Base-by-base conservation (phyloP, 192 early-diverging fungal species). In the Umbelopsis sp. region DNA sequence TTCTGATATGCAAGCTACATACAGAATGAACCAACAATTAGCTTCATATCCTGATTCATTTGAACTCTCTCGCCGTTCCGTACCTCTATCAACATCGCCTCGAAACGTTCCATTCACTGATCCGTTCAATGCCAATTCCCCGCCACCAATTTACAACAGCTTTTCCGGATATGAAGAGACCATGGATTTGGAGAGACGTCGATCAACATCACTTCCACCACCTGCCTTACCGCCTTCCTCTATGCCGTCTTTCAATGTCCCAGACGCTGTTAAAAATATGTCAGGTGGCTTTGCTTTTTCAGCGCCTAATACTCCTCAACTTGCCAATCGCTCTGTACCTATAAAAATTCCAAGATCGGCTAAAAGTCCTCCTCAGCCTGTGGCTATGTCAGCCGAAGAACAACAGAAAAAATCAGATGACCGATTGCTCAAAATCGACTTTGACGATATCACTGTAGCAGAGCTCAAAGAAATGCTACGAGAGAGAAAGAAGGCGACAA, bases 401-500 rank as follows among this genome's bases (percentile, higher is more conserved):
- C 56, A 62, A 62, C 56, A 62, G 31, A 62, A 62, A 32, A 29
- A 34, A 16, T 32, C 34, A 26, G 56, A 62, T 34, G 56, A 62
- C 16, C 56, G n/a, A 3, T 20, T 62, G 17, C 26, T 62, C 12
- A 36, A 62, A 31, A 62, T 62, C 31, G 56, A 62, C 20, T 62
- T 62, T 32, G 29, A 62, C 17, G 56, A 62, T 34, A 62, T 62
- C 17, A 62, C 56, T 22, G 56, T 62, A 32, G 25, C 56, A 10
- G 56, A 62, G 31, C 31, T 62, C 25, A 62, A 62, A 34, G 56
- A 62, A 7, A 62, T 62, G 56, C 29, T 62, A 34, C 56, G 56
- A n/a, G 56, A 62, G 34, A 62, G 56, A 20, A 62, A 62, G 29
- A 62, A 62, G 56, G 56, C 56, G 17, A 62, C 56, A 7, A 62